phyloP scores from a whole-genome alignment of 371 early-diverging fungal genomes.

The Mucor velutinosus region DNA sequence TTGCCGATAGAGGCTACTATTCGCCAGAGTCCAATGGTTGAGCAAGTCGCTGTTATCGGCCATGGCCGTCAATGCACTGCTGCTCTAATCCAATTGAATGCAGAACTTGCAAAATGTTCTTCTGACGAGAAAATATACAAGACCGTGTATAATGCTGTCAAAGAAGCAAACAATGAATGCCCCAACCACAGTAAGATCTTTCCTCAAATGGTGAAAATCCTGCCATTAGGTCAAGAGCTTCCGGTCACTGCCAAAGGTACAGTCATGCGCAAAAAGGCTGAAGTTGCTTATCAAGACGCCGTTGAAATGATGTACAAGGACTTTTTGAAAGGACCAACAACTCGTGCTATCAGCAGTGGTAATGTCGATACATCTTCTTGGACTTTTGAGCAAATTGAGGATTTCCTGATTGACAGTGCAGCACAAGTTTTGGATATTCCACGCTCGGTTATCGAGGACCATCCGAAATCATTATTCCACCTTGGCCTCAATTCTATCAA shows the following conservation, averaged over 20 bases:
- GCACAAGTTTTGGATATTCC: conserved; percentile 12
- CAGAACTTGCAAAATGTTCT: background rate
- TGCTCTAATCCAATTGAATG: conserved; percentile 25
- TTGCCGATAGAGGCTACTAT: conserved; percentile 39
- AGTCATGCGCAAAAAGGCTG: conserved; percentile 16
- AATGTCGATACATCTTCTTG: too few relatives aligned
- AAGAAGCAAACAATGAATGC: conserved; percentile 31
- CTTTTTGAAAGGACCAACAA: conserved; percentile 1
- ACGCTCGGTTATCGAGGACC: background rate
- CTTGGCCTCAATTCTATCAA: conserved; percentile 24
- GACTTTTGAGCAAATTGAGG: background rate
- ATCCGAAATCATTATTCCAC: conserved; percentile 19
- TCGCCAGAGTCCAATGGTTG: conserved; percentile 19
- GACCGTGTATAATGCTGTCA: conserved; percentile 25
- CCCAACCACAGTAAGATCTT: conserved; percentile 38
- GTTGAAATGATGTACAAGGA: conserved; percentile 30
- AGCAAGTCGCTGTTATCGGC: conserved; percentile 30
- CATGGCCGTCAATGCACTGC: conserved; percentile 30
- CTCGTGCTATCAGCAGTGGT: background rate
- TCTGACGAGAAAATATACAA: background rate
- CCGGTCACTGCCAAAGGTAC: conserved; percentile 41
- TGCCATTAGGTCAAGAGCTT: conserved; percentile 28
- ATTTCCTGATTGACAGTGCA: conserved; percentile 6
- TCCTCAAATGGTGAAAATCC: conserved; percentile 41
- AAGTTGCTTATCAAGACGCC: conserved; percentile 1